Base-by-base conservation (phyloP, 1,139 yeast species). In the Hyphopichia burtonii region DNA sequence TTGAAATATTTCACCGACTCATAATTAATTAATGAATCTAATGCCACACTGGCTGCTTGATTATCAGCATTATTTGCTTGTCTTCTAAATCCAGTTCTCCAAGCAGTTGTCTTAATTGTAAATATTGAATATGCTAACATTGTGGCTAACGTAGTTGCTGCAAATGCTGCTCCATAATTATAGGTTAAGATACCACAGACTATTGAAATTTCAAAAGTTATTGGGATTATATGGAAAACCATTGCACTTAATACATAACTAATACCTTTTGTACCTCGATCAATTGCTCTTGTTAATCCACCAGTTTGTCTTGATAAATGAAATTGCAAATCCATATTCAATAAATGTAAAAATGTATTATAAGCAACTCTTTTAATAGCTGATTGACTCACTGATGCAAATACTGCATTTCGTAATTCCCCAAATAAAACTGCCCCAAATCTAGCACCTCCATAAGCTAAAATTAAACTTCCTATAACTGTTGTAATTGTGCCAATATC, bases 231-330 rank as follows among this genome's bases (percentile, higher is more conserved):
- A 60, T 94, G 99, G 68, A 93, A 93, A 12, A 94, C 96, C 96
- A 93, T 87, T 3, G 99, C 96, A 33, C 88, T 83, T 41, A 93
- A 70, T 5, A 93, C 97, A 56, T 86, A 91, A 19, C 96, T 85
- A 41, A 93, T 93, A 65, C 99, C 99, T 54, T 93, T 93, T 1
- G 98, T 93, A 60, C 99, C 99, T 53, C 99, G 74, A 58, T 93
- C 99, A 55, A 93, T 93, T 1, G 99, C 98, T 47, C 99, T 73
- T 0, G 97, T 93, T 37, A 93, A 67, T 0, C 96, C 98, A 51
- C 99, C 99, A 0, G 99, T 94, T 61, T 94, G 98, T 53, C 91
- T 75, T 8, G 94, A 77, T 40, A 93, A 66, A 63, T 93, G 99
- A 76, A 93, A 93, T 16, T 90, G 88, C 40, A 91, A 69, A 64